These are phyloP conservation scores for Colletotrichum limetticola DNA, from an alignment of 2,329 filamentous ascomycete genomes.

Conservation along the genomic window DNA sequence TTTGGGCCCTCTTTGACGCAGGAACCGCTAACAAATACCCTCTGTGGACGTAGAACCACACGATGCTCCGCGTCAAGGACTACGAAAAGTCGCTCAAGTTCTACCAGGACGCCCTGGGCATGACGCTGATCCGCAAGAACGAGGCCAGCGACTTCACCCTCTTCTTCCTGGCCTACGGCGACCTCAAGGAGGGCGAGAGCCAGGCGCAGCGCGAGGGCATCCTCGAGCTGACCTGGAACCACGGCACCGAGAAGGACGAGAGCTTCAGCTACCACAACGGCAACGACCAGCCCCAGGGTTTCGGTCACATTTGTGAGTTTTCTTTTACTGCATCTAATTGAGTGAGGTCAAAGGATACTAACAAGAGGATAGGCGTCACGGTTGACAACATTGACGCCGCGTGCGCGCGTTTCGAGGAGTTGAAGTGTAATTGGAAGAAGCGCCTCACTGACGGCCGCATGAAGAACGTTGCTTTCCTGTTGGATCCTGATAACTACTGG, in stretches of 20 bases:
- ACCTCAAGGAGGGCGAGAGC: constrained; percentile 60
- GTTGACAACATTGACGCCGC: constrained; percentile 92
- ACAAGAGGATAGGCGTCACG: constrained; percentile 66
- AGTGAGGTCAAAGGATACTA: background rate
- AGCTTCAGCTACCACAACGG: constrained; percentile 91
- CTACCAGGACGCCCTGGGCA: constrained; percentile 89
- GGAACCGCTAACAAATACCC: too few species aligned
- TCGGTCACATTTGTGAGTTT: constrained; percentile 86
- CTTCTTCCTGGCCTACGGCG: constrained; percentile 88
- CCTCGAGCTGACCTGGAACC: constrained; percentile 89
- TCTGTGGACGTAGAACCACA: constrained; percentile 72
- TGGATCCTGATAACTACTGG: constrained; percentile 92
- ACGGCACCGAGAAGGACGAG: constrained; percentile 86
- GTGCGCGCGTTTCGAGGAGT: constrained; percentile 84
- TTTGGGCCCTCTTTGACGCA: background rate
- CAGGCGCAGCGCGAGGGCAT: constrained; percentile 81
- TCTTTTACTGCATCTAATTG: too few species aligned
- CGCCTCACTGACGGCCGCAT: constrained; percentile 89
- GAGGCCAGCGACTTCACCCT: constrained; percentile 86
- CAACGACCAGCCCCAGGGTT: constrained; percentile 91
- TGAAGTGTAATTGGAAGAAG: constrained; percentile 94
- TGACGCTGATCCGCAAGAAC: constrained; percentile 79
- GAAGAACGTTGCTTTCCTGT: constrained; percentile 92
- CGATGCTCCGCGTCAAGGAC: constrained; percentile 95
- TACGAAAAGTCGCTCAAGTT: constrained; percentile 78